A percentile compares a stretch with the other conserved stretches of the same genome.
These are phyloP conservation scores for Thuidium tamariscinum DNA, from an alignment of 225 moss, liverwort and hornwort genomes.

Conservation along the genomic window DNA sequence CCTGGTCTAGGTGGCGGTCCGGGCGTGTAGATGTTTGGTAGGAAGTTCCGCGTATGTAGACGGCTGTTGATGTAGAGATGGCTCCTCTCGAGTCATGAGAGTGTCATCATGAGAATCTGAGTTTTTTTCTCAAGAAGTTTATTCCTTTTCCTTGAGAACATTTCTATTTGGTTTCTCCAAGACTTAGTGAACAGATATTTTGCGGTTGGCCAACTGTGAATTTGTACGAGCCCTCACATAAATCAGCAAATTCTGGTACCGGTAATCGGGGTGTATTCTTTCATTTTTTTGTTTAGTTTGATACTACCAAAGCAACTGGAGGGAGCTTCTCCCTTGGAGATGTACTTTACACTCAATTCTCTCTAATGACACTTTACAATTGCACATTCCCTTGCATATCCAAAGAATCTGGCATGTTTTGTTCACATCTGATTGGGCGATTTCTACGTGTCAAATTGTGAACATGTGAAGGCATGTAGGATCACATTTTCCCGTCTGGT, in stretches of 20 bases:
- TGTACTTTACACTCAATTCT: not conserved
- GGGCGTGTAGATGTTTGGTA: slow-evolving; percentile 9
- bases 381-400: not conserved
- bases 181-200: not conserved
- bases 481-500: not conserved
- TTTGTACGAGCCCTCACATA: not conserved
- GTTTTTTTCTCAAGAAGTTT: not conserved
- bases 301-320: not conserved
- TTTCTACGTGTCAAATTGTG: too few species aligned
- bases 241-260: not conserved
- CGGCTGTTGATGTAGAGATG: slow-evolving; percentile 28
- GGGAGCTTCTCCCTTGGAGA: not conserved
- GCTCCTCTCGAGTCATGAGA: slow-evolving; percentile 21
- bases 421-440: not conserved
- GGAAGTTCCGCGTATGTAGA: not conserved
- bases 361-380: not conserved
- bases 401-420: not conserved
- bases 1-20: slow-evolving; percentile 47
- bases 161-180: not conserved
- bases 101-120: not conserved
- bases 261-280: not conserved
- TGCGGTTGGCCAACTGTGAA: not conserved
- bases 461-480: not conserved
- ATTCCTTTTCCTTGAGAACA: slow-evolving; percentile 3
- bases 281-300: not conserved